phyloP scores from a whole-genome alignment of 2,329 filamentous ascomycete genomes.

The Cadophora luteo-olivacea region DNA sequence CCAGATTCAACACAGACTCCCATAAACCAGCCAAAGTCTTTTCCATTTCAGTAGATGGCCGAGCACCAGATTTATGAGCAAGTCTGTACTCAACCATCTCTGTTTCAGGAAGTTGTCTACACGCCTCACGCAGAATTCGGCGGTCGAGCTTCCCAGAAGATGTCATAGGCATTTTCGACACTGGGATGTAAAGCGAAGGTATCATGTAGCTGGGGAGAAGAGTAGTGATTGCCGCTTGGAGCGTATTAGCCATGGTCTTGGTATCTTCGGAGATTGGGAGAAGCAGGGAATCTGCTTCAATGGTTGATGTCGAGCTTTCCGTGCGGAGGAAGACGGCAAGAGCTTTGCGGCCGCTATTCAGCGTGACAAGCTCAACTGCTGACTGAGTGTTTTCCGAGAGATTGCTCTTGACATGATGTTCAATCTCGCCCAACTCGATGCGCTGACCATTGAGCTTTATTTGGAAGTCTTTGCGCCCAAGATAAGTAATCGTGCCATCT shows the following conservation, averaged over 20 bases:
- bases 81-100: neutral
- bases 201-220: neutral
- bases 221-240: neutral
- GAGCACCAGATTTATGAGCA: neutral
- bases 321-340: neutral
- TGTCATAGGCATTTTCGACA: neutral
- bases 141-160: neutral
- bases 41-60: neutral
- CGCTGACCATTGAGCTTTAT: slow-evolving; percentile 69
- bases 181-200: neutral
- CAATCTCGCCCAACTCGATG: slow-evolving; percentile 54
- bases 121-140: neutral
- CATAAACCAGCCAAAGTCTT: neutral
- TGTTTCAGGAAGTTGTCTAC: neutral
- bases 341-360: neutral
- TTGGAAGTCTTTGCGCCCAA: slow-evolving; percentile 63
- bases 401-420: slow-evolving; percentile 30
- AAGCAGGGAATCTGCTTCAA: neutral
- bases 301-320: slow-evolving; percentile 22
- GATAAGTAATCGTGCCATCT: slow-evolving; percentile 41
- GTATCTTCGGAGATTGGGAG: neutral
- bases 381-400: neutral
- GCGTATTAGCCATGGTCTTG: neutral
- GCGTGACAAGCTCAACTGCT: neutral
- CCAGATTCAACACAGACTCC: neutral